Conservation (phyloP, 176 grass and related monocot genomes). For the Canna indica region DNA sequence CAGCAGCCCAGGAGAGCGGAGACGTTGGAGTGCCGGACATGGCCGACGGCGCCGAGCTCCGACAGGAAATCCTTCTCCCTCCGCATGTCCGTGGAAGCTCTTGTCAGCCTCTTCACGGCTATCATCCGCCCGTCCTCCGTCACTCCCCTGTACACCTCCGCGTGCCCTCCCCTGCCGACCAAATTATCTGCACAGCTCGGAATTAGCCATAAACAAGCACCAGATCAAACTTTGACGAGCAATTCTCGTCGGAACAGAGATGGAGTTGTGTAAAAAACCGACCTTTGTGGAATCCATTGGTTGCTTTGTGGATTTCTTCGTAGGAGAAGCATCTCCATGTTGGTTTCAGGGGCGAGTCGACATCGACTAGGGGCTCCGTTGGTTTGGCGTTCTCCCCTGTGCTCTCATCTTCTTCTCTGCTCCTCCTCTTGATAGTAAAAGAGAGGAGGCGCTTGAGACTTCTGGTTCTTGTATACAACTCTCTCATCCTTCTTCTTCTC, state of each 20-base stretch:
- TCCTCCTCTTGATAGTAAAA: neutral
- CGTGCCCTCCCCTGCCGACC: constrained; percentile 1
- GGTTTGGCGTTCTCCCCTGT: neutral
- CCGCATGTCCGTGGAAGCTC: neutral
- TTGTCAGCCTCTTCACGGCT: constrained; percentile 14
- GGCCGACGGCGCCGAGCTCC: constrained; percentile 11
- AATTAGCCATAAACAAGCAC: neutral
- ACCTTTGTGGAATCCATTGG: constrained; percentile 10
- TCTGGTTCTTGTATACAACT: neutral
- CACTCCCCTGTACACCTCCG: constrained; percentile 15
- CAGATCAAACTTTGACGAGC: neutral
- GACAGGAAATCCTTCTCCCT: constrained; percentile 14
- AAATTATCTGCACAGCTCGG: neutral
- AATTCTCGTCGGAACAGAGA: neutral
- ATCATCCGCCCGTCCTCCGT: neutral
- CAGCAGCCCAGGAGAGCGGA: constrained; percentile 8
- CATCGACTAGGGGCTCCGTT: neutral
- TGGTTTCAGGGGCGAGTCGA: neutral
- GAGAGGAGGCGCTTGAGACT: constrained; percentile 11
- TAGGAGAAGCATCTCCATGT: constrained; percentile 12
- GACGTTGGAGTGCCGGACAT: constrained; percentile 8
- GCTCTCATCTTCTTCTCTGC: constrained; percentile 1
- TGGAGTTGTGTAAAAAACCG: neutral
- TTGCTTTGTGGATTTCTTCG: constrained; percentile 8
- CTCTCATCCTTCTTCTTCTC: neutral